phyloP scores from a whole-genome alignment of 257 asterid species.

The Linaria vulgaris region DNA sequence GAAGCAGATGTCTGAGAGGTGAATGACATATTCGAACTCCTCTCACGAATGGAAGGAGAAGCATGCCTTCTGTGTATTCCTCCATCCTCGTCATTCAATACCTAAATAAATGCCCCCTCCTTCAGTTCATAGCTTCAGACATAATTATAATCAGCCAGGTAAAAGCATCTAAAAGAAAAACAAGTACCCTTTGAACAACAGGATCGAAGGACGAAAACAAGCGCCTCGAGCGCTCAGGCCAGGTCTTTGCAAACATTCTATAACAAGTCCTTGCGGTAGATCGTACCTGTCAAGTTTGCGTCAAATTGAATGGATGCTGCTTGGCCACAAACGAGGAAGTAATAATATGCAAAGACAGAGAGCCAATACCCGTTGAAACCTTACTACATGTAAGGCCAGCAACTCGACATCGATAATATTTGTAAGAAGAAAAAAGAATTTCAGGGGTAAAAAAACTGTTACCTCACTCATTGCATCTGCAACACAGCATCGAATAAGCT shows the following conservation, averaged over 20 bases:
- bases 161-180: conserved; percentile 20
- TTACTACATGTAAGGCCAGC: not conserved
- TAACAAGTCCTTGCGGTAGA: conserved; percentile 94
- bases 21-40: conserved; percentile 60
- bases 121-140: conserved; percentile 29
- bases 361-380: not conserved
- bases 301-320: conserved; percentile 22
- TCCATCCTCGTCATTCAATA: conserved; percentile 94
- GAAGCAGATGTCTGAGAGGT: conserved; percentile 67
- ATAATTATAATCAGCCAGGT: conserved; percentile 6
- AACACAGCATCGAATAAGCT: conserved; percentile 87
- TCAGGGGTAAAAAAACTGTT: conserved; percentile 25
- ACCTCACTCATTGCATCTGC: conserved; percentile 99
- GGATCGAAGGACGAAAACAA: conserved; percentile 84
- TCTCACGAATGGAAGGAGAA: conserved; percentile 94
- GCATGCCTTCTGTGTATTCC: conserved; percentile 94
- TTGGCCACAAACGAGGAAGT: conserved; percentile 24
- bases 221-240: conserved; percentile 98
- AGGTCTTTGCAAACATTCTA: conserved; percentile 95
- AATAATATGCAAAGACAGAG: conserved; percentile 8
- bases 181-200: conserved; percentile 87
- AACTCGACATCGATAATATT: not conserved
- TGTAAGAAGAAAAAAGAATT: not conserved
- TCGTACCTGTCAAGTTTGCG: conserved; percentile 64
- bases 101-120: conserved; percentile 40